phyloP scores from a whole-genome alignment of 148 eudicot genomes.

The Chenopodium berlandieri region DNA sequence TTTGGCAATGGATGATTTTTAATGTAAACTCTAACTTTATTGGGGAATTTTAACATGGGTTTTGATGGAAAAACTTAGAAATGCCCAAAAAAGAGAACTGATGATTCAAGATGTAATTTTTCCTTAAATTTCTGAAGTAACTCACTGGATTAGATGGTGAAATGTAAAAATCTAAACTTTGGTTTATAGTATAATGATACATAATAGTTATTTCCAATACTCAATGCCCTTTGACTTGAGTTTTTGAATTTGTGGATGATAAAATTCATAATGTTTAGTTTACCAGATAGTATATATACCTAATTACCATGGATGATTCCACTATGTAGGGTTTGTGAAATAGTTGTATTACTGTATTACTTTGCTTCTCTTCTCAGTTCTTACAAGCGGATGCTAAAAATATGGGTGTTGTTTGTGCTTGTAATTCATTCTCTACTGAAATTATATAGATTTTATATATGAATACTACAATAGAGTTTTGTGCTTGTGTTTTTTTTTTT shows the following conservation, averaged over 20 bases:
- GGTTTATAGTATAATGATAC: not conserved
- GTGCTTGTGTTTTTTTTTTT: not conserved
- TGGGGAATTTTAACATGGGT: not conserved
- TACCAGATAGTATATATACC: too few relatives aligned
- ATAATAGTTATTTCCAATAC: not conserved
- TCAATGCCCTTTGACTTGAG: not conserved
- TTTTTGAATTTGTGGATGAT: too few relatives aligned
- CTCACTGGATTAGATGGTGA: not conserved
- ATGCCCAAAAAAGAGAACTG: not conserved
- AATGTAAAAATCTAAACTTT: not conserved
- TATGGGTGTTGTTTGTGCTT: slow-evolving; percentile 2
- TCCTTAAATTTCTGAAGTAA: not conserved
- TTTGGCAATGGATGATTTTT: not conserved
- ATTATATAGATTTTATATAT: not conserved
- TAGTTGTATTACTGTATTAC: too few relatives aligned
- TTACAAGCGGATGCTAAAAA: too few relatives aligned
- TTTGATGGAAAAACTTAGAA: not conserved
- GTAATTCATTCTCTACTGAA: not conserved
- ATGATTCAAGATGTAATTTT: not conserved
- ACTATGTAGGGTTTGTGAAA: too few relatives aligned
- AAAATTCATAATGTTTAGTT: too few relatives aligned
- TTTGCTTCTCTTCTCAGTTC: not conserved
- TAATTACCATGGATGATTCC: too few relatives aligned
- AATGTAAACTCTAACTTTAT: not conserved
- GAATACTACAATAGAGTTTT: not conserved